Evolutionary conservation across 176 grass and related monocot species (phyloP).

Genomic region (Triticum monococcum): DNA sequence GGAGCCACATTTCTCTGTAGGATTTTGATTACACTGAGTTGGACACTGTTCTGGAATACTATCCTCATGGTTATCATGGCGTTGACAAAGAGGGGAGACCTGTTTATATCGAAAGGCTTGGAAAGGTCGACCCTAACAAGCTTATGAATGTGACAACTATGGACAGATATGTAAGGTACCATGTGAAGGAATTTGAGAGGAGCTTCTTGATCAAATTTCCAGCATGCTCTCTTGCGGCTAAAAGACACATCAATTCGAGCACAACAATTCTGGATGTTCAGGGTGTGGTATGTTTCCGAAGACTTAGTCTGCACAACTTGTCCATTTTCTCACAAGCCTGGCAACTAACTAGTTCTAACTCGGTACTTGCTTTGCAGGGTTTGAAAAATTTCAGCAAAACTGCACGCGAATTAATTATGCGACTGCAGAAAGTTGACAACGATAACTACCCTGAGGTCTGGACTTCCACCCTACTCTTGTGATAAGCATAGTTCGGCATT

Average conservation of each 20-base stretch:
- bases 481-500: neutral
- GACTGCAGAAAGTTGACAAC: constrained; percentile 90
- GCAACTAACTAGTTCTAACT: constrained; percentile 8
- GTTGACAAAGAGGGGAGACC: constrained; percentile 92
- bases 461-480: neutral
- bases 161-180: constrained; percentile 88
- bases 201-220: constrained; percentile 93
- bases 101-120: constrained; percentile 97
- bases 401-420: constrained; percentile 79
- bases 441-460: constrained; percentile 97
- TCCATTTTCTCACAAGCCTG: neutral
- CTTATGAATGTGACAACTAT: constrained; percentile 95
- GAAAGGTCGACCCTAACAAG: constrained; percentile 86
- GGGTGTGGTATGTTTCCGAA: constrained; percentile 69
- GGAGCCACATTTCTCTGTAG: constrained; percentile 35
- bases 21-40: constrained; percentile 81
- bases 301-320: neutral
- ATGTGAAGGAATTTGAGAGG: constrained; percentile 93
- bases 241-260: constrained; percentile 90
- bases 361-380: constrained; percentile 45
- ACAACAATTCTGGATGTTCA: constrained; percentile 96
- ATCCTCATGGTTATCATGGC: constrained; percentile 97
- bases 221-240: constrained; percentile 90
- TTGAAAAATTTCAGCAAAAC: constrained; percentile 99
- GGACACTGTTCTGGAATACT: constrained; percentile 81